Evolutionary conservation across 1,284 basidiomycete genomes (phyloP).

Genomic region (Cutaneotrichosporon sp.): DNA sequence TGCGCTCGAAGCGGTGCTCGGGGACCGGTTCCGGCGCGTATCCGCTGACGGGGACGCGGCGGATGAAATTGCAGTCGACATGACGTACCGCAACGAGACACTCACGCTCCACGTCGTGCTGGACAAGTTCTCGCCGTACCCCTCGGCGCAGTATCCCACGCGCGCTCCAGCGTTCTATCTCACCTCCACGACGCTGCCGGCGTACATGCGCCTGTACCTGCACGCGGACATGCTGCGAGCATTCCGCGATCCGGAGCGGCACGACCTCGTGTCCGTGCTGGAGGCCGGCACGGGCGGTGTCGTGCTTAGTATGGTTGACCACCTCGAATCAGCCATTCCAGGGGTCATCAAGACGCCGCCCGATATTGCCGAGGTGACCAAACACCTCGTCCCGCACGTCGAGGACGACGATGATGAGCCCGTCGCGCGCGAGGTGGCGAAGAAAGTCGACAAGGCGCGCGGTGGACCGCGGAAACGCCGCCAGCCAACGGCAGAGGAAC

Average conservation of each 20-base stretch:
- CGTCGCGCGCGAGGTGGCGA: slow-evolving; percentile 10
- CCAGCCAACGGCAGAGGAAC: slow-evolving; percentile 56
- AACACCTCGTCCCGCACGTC: slow-evolving; percentile 56
- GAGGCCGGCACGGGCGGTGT: slow-evolving; percentile 66
- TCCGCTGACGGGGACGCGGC: slow-evolving; percentile 30
- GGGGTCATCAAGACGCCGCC: slow-evolving; percentile 64
- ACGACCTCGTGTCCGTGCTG: slow-evolving; percentile 55
- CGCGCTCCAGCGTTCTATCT: slow-evolving; percentile 69
- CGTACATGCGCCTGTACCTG: slow-evolving; percentile 80
- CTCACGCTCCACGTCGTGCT: slow-evolving; percentile 65
- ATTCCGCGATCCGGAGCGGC: slow-evolving; percentile 51
- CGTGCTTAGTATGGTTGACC: slow-evolving; percentile 66
- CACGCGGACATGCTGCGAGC: slow-evolving; percentile 60
- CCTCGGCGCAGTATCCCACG: slow-evolving; percentile 50
- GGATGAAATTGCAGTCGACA: slow-evolving; percentile 54
- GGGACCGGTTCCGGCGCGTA: slow-evolving; percentile 43
- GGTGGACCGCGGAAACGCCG: slow-evolving; percentile 38
- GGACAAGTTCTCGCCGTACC: slow-evolving; percentile 55
- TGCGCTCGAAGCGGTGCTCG: slow-evolving; percentile 55
- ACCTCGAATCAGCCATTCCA: slow-evolving; percentile 67
- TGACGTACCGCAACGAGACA: slow-evolving; percentile 51
- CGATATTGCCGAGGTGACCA: slow-evolving; percentile 61
- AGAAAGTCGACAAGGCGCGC: slow-evolving; percentile 3
- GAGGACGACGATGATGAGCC: slow-evolving; percentile 23
- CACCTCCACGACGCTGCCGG: slow-evolving; percentile 63